Conservation (phyloP, 2,329 filamentous ascomycete species). For the Cadophora malorum region DNA sequence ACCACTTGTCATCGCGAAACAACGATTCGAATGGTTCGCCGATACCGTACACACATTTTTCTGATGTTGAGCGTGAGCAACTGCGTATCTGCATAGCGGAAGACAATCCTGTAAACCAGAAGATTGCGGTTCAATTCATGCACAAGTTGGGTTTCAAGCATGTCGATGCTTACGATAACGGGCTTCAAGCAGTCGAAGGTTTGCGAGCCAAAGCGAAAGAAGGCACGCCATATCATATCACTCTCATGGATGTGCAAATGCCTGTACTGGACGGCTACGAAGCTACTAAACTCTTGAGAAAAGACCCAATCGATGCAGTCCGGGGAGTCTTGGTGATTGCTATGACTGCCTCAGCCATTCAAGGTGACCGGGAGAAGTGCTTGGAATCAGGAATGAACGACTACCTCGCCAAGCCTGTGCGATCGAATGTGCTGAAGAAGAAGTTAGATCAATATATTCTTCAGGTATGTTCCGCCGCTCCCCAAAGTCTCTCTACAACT, state of each 20-base stretch:
- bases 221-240: slow-evolving; percentile 82
- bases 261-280: slow-evolving; percentile 92
- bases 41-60: slow-evolving; percentile 68
- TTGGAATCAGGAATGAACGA: slow-evolving; percentile 98
- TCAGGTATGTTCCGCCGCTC: slow-evolving; percentile 35
- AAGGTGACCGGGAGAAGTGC: slow-evolving; percentile 93
- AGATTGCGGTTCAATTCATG: slow-evolving; percentile 91
- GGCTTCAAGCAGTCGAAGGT: slow-evolving; percentile 85
- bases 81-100: slow-evolving; percentile 92
- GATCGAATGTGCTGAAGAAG: slow-evolving; percentile 82
- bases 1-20: slow-evolving; percentile 48
- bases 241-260: slow-evolving; percentile 98
- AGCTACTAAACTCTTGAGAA: slow-evolving; percentile 82
- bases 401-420: slow-evolving; percentile 94
- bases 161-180: slow-evolving; percentile 90
- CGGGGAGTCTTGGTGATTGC: slow-evolving; percentile 90
- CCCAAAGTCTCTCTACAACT: background rate
- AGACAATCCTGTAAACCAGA: slow-evolving; percentile 93
- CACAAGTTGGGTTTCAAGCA: slow-evolving; percentile 80
- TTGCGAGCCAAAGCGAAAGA: slow-evolving; percentile 76
- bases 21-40: slow-evolving; percentile 51
- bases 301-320: slow-evolving; percentile 77
- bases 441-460: slow-evolving; percentile 75
- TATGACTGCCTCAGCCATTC: slow-evolving; percentile 95
- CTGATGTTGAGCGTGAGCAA: slow-evolving; percentile 75